Conservation (phyloP, 768 basidiomycete species). For the Tulasnella sp. region DNA sequence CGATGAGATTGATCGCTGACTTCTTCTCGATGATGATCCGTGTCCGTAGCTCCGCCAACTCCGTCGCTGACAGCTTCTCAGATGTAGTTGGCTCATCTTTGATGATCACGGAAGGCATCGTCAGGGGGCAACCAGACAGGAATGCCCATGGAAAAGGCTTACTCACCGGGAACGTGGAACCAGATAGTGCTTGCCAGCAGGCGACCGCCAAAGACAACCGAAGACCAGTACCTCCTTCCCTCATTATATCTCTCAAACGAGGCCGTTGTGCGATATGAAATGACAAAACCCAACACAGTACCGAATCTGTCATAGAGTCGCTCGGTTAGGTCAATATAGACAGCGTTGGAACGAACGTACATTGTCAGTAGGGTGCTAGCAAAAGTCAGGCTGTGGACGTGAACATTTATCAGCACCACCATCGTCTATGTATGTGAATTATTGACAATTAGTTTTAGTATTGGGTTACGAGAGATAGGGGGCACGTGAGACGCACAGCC, state of each 20-base stretch:
- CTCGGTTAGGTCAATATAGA: conserved; percentile 17
- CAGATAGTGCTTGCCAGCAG: conserved; percentile 38
- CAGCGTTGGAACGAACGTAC: conserved; percentile 31
- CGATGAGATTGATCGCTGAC: conserved; percentile 56
- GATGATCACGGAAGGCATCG: no score
- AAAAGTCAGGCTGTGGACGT: conserved; percentile 36
- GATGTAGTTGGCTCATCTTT: no score
- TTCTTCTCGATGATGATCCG: conserved; percentile 54
- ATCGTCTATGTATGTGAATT: conserved; percentile 25
- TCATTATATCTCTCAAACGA: conserved; percentile 44
- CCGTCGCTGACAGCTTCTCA: no score
- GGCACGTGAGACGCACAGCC: conserved; percentile 29
- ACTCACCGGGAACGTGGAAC: conserved; percentile 54
- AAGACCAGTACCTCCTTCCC: conserved; percentile 56
- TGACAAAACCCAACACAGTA: conserved; percentile 65
- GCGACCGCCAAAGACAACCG: conserved; percentile 36
- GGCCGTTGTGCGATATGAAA: conserved; percentile 32
- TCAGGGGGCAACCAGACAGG: no score
- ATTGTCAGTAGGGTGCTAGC: conserved; percentile 52
- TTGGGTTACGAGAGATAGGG: not conserved
- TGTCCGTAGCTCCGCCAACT: no score
- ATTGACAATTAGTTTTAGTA: no score
- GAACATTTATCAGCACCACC: conserved; percentile 39
- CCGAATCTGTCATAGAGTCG: conserved; percentile 29
- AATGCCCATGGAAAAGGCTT: no score